A percentile compares a stretch with the other conserved stretches of the same genome.
phyloP scores from a whole-genome alignment of 2,329 filamentous ascomycete genomes.

The Setomelanomma holmii region DNA sequence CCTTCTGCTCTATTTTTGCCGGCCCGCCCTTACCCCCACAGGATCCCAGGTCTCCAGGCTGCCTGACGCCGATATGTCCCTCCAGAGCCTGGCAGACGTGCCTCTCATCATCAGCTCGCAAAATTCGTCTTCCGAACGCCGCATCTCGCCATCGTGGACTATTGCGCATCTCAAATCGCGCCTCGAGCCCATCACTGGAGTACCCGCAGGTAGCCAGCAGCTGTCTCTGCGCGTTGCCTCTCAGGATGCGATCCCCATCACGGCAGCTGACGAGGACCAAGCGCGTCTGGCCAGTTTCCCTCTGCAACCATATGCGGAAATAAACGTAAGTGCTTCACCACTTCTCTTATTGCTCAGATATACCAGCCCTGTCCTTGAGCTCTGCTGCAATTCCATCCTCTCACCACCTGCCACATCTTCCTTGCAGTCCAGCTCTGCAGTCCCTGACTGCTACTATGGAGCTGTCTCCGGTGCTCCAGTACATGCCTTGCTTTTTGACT shows the following conservation, averaged over 20 bases:
- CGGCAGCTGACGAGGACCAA: constrained; percentile 75
- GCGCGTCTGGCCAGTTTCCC: constrained; percentile 70
- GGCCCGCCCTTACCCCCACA: constrained; percentile 17
- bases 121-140: constrained; percentile 82
- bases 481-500: constrained; percentile 5
- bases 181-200: constrained; percentile 90
- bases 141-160: constrained; percentile 91
- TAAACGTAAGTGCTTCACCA: constrained; percentile 69
- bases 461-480: constrained; percentile 13
- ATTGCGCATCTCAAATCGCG: constrained; percentile 83
- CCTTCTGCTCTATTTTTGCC: constrained; percentile 14
- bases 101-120: constrained; percentile 78
- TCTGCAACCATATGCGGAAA: constrained; percentile 76
- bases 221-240: constrained; percentile 74
- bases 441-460: constrained; percentile 9
- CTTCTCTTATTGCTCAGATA: constrained; percentile 20
- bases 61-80: constrained; percentile 32
- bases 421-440: constrained; percentile 17
- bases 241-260: constrained; percentile 69
- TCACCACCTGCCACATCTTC: constrained; percentile 41
- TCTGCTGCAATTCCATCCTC: constrained; percentile 24
- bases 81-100: constrained; percentile 69
- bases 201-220: constrained; percentile 80
- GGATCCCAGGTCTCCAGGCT: constrained; percentile 4
- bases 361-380: constrained; percentile 22